A percentile compares a stretch with the other conserved stretches of the same genome.
phyloP scores from a whole-genome alignment of 2,329 filamentous ascomycete genomes.

The Hypoxylon sp. region DNA sequence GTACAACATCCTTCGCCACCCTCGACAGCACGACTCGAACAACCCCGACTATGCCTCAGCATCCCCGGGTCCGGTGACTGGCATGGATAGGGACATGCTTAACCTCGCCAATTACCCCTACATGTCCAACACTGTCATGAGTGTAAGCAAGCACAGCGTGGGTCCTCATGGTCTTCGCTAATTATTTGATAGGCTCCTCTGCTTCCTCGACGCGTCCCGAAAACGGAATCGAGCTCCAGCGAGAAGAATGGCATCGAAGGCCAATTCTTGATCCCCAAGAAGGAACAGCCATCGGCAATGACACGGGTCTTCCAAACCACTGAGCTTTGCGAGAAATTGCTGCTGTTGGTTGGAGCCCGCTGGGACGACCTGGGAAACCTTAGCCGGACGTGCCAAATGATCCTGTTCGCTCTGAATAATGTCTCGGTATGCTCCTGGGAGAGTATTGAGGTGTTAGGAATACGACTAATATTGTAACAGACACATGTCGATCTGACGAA shows the following conservation, averaged over 20 bases:
- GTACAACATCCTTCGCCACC: slow-evolving; percentile 44
- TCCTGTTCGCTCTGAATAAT: slow-evolving; percentile 30
- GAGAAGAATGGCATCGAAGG: not conserved
- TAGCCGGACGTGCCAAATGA: slow-evolving; percentile 43
- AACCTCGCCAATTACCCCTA: slow-evolving; percentile 33
- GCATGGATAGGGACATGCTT: slow-evolving; percentile 22
- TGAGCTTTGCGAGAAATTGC: slow-evolving; percentile 43
- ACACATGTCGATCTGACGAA: slow-evolving; percentile 31
- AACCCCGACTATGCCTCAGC: slow-evolving; percentile 21
- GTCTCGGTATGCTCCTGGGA: slow-evolving; percentile 40
- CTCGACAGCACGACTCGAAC: slow-evolving; percentile 18
- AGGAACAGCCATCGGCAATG: slow-evolving; percentile 36
- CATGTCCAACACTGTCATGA: slow-evolving; percentile 30
- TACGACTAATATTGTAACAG: slow-evolving; percentile 39
- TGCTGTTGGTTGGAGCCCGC: slow-evolving; percentile 30
- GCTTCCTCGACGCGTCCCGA: slow-evolving; percentile 6
- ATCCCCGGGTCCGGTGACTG: not conserved
- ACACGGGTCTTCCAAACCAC: slow-evolving; percentile 27
- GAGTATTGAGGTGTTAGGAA: not conserved
- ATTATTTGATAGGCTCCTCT: slow-evolving; percentile 31
- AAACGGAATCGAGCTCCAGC: not conserved
- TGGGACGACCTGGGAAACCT: slow-evolving; percentile 48
- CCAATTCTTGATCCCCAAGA: slow-evolving; percentile 14
- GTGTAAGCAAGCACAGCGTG: slow-evolving; percentile 24
- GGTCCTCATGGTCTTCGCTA: slow-evolving; percentile 1